These are phyloP conservation scores for Trypanosoma boissoni DNA, from an alignment of 208 protist genomes.

Conservation along the genomic window DNA sequence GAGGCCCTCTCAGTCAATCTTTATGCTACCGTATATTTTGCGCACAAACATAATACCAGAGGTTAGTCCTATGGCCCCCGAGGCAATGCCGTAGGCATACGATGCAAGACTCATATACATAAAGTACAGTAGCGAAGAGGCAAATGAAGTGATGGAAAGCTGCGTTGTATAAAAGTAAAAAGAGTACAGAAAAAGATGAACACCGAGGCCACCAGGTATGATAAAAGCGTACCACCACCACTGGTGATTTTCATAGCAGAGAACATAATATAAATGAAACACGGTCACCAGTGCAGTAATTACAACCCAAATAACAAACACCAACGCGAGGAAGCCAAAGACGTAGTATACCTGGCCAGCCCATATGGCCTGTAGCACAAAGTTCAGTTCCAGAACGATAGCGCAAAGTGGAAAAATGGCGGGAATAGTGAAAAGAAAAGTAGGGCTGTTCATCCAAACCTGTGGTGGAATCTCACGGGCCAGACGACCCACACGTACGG, in stretches of 20 bases:
- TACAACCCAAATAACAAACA: slow-evolving; percentile 94
- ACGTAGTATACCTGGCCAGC: slow-evolving; percentile 97
- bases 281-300: slow-evolving; percentile 96
- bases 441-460: slow-evolving; percentile 51
- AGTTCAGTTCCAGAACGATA: slow-evolving; percentile 98
- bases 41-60: slow-evolving; percentile 79
- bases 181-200: slow-evolving; percentile 94
- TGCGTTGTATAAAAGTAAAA: slow-evolving; percentile 87
- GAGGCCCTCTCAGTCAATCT: slow-evolving; percentile 52
- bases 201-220: slow-evolving; percentile 78
- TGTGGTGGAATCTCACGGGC: slow-evolving; percentile 95
- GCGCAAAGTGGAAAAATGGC: slow-evolving; percentile 96
- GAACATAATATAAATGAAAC: slow-evolving; percentile 97
- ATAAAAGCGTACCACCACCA: slow-evolving; percentile 98
- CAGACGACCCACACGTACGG: slow-evolving; percentile 93
- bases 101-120: slow-evolving; percentile 82
- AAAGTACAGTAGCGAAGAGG: slow-evolving; percentile 85
- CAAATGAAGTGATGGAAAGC: slow-evolving; percentile 68
- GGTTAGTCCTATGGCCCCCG: slow-evolving; percentile 80
- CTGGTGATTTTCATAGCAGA: slow-evolving; percentile 96
- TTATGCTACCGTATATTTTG: slow-evolving; percentile 81
- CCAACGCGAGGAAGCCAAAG: slow-evolving; percentile 97
- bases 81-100: slow-evolving; percentile 69
- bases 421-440: slow-evolving; percentile 52
- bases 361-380: slow-evolving; percentile 96